Percentiles rank a stretch among this genome's conserved stretches.
Evolutionary conservation across 305 asterid species (phyloP).

Genomic region (Fraxinus ornus): DNA sequence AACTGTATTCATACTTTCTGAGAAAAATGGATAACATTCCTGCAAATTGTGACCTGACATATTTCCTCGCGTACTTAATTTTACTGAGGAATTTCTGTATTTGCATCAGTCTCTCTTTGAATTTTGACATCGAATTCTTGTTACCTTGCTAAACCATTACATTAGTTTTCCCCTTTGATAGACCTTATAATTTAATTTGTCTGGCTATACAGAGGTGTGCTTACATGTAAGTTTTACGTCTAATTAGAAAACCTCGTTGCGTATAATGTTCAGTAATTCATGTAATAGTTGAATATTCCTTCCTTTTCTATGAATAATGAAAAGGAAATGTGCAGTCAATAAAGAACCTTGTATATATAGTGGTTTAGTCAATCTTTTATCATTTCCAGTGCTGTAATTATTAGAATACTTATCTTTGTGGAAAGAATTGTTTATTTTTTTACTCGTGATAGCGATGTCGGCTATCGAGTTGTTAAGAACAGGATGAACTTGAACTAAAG

Average conservation of each 20-base stretch:
- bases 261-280: not conserved
- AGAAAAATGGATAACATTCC: not conserved
- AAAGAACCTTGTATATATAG: slow-evolving; percentile 1
- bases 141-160: not conserved
- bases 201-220: not conserved
- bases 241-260: not conserved
- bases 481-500: slow-evolving; percentile 17
- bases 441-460: slow-evolving; percentile 3
- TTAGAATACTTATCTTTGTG: not conserved
- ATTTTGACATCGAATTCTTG: not conserved
- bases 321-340: slow-evolving; percentile 7
- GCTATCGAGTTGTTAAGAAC: not conserved
- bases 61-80: not conserved
- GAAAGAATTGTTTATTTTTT: not conserved
- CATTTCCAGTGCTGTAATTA: slow-evolving; percentile 12
- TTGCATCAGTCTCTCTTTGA: not conserved
- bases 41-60: not conserved
- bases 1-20: not conserved
- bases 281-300: not conserved
- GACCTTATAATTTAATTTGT: not conserved
- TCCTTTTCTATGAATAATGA: not conserved
- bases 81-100: not conserved
- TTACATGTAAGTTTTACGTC: not conserved
- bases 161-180: not conserved
- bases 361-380: slow-evolving; percentile 1